Evolutionary conservation across 2,329 filamentous ascomycete species (phyloP).

Genomic region (Westerdykella ornata): DNA sequence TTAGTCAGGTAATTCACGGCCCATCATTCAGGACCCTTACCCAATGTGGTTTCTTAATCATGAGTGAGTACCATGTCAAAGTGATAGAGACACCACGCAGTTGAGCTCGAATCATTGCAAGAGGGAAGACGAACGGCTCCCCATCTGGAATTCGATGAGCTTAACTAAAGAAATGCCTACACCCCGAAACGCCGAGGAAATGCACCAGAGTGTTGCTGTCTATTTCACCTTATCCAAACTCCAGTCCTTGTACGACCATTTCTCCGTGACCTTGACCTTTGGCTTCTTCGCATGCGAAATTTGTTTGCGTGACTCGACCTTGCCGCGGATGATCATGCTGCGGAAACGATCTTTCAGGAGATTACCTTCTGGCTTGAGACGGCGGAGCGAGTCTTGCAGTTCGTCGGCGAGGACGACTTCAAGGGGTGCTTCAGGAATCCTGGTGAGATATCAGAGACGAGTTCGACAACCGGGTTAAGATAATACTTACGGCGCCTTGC

Average conservation of each 20-base stretch:
- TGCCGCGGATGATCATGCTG: conserved; percentile 79
- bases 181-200: background rate
- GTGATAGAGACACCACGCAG: too few relatives aligned
- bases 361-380: conserved; percentile 85
- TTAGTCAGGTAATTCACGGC: too few relatives aligned
- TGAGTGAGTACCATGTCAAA: too few relatives aligned
- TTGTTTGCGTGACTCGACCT: conserved; percentile 74
- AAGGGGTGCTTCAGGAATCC: conserved; percentile 60
- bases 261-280: conserved; percentile 78
- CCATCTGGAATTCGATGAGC: too few relatives aligned
- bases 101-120: too few relatives aligned
- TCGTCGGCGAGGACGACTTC: conserved; percentile 48
- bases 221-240: conserved; percentile 38
- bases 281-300: conserved; percentile 76
- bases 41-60: too few relatives aligned
- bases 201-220: background rate
- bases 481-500: conserved; percentile 49
- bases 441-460: conserved; percentile 23
- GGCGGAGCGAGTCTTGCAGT: conserved; percentile 45
- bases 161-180: too few relatives aligned
- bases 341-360: conserved; percentile 86
- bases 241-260: conserved; percentile 98
- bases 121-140: too few relatives aligned
- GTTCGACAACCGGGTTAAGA: background rate
- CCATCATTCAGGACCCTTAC: too few relatives aligned